Evolutionary conservation across 2,329 filamentous ascomycete genomes (phyloP).

Genomic region (Pleomassaria siparia): DNA sequence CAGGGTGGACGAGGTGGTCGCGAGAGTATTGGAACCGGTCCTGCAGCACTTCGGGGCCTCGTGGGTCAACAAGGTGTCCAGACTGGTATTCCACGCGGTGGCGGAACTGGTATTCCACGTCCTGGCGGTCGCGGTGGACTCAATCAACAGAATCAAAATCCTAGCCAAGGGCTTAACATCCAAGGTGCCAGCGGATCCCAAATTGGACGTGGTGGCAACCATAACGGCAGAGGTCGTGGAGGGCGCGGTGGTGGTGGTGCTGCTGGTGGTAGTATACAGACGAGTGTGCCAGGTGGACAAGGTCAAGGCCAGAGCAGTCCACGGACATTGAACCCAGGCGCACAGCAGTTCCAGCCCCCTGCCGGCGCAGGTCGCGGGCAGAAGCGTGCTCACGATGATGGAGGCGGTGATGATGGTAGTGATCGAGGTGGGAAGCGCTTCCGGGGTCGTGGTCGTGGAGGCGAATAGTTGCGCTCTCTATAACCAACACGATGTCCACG

Average conservation of each 20-base stretch:
- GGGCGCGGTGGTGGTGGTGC: conserved; percentile 28
- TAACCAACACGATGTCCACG: too few relatives aligned
- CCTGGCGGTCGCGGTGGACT: conserved; percentile 30
- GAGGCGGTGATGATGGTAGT: conserved; percentile 26
- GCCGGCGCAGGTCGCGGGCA: conserved; percentile 30
- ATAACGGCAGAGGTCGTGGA: conserved; percentile 12
- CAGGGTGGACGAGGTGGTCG: conserved; percentile 19
- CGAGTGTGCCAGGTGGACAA: conserved; percentile 15
- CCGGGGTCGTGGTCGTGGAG: conserved; percentile 24
- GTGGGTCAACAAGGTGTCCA: conserved; percentile 20
- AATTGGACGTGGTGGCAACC: conserved; percentile 28
- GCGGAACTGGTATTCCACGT: conserved; percentile 35
- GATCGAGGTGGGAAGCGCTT: conserved; percentile 32
- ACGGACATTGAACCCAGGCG: conserved; percentile 38
- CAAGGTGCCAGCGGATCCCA: conserved; percentile 18
- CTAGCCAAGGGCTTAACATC: conserved; percentile 11
- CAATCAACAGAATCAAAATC: conserved; percentile 16
- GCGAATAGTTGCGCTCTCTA: neutral
- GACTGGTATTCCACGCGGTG: conserved; percentile 35
- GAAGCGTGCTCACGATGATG: conserved; percentile 36
- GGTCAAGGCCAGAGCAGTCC: conserved; percentile 21
- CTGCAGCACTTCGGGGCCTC: conserved; percentile 29
- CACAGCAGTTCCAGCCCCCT: conserved; percentile 38
- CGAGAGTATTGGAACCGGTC: conserved; percentile 29
- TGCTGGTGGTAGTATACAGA: conserved; percentile 15